Conservation (phyloP, 176 grass and related monocot genomes). For the Cenchrus fungigraminus region DNA sequence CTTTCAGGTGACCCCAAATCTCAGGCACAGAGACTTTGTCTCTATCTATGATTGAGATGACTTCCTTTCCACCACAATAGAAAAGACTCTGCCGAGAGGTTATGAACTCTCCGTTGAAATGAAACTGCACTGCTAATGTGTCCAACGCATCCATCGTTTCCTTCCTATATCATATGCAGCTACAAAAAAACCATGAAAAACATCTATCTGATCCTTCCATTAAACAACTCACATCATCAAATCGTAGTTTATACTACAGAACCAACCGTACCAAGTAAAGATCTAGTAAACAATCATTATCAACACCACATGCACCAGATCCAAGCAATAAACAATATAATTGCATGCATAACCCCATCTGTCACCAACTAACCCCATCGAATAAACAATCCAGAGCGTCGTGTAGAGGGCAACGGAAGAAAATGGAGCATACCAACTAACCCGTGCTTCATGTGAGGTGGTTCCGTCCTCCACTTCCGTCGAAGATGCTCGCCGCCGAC, state of each 20-base stretch:
- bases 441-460: too few species aligned
- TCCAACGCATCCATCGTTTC: not conserved
- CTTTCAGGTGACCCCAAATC: not conserved
- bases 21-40: not conserved
- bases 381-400: not conserved
- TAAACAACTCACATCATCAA: not conserved
- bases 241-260: not conserved
- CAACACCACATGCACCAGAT: not conserved
- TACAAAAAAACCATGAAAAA: not conserved
- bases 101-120: not conserved
- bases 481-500: too few species aligned
- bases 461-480: not conserved
- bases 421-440: not conserved
- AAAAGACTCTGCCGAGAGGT: not conserved
- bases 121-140: not conserved
- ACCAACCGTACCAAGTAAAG: not conserved
- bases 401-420: too few species aligned
- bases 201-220: not conserved
- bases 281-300: too few species aligned
- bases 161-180: not conserved
- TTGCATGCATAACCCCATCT: not conserved
- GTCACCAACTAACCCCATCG: not conserved
- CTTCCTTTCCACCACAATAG: not conserved
- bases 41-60: not conserved
- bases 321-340: not conserved